Conservation (phyloP, 2,329 filamentous ascomycete genomes). For the Karstenula rhodostoma region DNA sequence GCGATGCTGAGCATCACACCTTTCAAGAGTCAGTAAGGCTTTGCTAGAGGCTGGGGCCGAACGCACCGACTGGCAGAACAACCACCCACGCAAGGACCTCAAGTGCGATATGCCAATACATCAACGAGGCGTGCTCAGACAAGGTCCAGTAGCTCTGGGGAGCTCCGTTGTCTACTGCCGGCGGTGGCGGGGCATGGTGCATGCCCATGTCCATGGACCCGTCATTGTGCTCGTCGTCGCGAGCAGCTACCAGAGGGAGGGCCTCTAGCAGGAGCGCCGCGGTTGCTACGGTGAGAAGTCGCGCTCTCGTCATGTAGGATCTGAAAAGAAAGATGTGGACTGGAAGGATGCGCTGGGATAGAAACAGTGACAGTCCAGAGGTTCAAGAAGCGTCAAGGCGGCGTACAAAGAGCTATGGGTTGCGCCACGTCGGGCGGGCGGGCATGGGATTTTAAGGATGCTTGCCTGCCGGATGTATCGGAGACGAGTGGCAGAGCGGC, state of each 20-base stretch:
- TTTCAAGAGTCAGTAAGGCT: constrained; percentile 50
- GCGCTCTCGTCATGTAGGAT: constrained; percentile 39
- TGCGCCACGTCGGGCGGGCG: constrained; percentile 12
- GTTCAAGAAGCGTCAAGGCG: constrained; percentile 10
- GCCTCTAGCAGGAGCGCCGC: constrained; percentile 52
- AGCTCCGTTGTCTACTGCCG: constrained; percentile 25
- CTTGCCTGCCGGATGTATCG: constrained; percentile 36
- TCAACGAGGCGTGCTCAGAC: constrained; percentile 61
- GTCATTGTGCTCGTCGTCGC: constrained; percentile 48
- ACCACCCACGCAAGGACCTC: constrained; percentile 79
- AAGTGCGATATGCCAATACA: constrained; percentile 74
- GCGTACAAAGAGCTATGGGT: constrained; percentile 13
- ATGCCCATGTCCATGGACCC: constrained; percentile 34
- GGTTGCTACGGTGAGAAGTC: constrained; percentile 32
- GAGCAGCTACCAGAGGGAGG: constrained; percentile 52
- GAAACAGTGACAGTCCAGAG: neutral
- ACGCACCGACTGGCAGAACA: constrained; percentile 74
- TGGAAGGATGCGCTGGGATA: constrained; percentile 6
- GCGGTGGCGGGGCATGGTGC: constrained; percentile 29
- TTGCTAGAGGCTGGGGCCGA: neutral
- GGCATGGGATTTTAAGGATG: constrained; percentile 18
- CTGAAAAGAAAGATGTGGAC: neutral
- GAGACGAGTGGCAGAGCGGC: constrained; percentile 23
- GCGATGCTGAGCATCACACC: constrained; percentile 87
- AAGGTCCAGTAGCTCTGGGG: constrained; percentile 68